Evolutionary conservation across 768 basidiomycete genomes (phyloP), one percentile per base, ranked within the genome.

Genomic region (Tylopilus rubrobrunneus): DNA sequence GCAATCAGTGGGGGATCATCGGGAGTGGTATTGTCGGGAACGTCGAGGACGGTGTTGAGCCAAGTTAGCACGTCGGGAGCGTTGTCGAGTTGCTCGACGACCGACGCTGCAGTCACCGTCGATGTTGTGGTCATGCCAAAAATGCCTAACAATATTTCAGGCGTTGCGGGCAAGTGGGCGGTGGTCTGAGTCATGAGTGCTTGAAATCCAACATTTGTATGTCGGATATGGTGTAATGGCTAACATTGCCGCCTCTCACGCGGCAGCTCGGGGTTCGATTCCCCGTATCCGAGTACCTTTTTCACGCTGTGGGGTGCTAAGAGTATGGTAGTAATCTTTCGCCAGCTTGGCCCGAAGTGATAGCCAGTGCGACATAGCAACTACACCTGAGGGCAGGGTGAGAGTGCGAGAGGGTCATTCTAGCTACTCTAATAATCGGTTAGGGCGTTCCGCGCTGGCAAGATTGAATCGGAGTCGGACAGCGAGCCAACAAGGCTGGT

Each of bases 221-320:
- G 33, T 58, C 71, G 71, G 78, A 72, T 81, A 81, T 80, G 79
- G 79, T 82, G 80, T 80, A 82, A 81, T 66, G 80, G 80, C 78
- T 77, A 82, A 78, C 80, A 80, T 82, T 80, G 74, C 79, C 79
- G 80, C 80, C 79, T 82, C 73, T 80, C 80, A 80, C 73, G 70
- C 70, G 72, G 71, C 62, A 74, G 73, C 67, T 74, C 70, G 73
- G 73, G 73, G 70, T 67, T 66, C 67, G 66, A 68, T 46, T 66
- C 66, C 65, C 66, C 65, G 65, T 66, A 66, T 68, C 66, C 65
- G 65, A 66, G 66, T 41, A 0, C 0, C 34, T 61, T 64, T 56
- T 51, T 31, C 7, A 25, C 25, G 25, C 3, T 25, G 25, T 25
- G 25, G 25, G 5, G 25, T 5, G 25, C 25, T 25, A 4, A 5